Evolutionary conservation across 805 yeast genomes (phyloP).

Genomic region (Candida morakotiae): DNA sequence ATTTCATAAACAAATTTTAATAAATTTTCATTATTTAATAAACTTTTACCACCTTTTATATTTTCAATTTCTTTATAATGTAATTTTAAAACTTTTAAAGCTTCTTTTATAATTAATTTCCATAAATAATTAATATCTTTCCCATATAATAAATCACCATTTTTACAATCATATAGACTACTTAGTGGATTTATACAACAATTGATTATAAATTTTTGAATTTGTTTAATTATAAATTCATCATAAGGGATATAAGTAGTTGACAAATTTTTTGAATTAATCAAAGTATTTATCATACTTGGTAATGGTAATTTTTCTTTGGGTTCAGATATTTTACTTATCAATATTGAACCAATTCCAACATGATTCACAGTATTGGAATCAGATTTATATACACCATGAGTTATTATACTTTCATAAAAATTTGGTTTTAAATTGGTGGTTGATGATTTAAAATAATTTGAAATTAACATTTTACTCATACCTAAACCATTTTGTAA

Average conservation of each 20-base stretch:
- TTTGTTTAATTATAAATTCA: slow-evolving; percentile 51
- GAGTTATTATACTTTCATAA: slow-evolving; percentile 75
- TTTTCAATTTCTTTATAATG: slow-evolving; percentile 21
- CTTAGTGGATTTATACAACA: slow-evolving; percentile 83
- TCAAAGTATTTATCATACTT: slow-evolving; percentile 18
- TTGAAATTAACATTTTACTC: slow-evolving; percentile 44
- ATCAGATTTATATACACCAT: slow-evolving; percentile 63
- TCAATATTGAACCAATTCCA: slow-evolving; percentile 61
- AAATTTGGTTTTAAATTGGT: slow-evolving; percentile 57
- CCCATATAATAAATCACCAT: slow-evolving; percentile 63
- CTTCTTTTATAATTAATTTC: slow-evolving; percentile 41
- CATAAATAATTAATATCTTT: slow-evolving; percentile 30
- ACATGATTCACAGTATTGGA: slow-evolving; percentile 48
- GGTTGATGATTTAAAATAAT: slow-evolving; percentile 58
- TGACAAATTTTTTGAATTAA: slow-evolving; percentile 20
- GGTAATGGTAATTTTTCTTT: slow-evolving; percentile 16
- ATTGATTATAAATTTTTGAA: slow-evolving; percentile 75
- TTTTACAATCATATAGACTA: slow-evolving; percentile 69
- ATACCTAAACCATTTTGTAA: slow-evolving; percentile 89
- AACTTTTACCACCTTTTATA: slow-evolving; percentile 26
- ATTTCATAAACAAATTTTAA: slow-evolving; percentile 27
- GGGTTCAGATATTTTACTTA: slow-evolving; percentile 33
- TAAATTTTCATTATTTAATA: slow-evolving; percentile 31
- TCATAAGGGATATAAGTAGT: slow-evolving; percentile 30
- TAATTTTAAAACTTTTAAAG: slow-evolving; percentile 36